Evolutionary conservation across 129 eudicot species (phyloP).

Genomic region (Chrysanthemum makinoi): DNA sequence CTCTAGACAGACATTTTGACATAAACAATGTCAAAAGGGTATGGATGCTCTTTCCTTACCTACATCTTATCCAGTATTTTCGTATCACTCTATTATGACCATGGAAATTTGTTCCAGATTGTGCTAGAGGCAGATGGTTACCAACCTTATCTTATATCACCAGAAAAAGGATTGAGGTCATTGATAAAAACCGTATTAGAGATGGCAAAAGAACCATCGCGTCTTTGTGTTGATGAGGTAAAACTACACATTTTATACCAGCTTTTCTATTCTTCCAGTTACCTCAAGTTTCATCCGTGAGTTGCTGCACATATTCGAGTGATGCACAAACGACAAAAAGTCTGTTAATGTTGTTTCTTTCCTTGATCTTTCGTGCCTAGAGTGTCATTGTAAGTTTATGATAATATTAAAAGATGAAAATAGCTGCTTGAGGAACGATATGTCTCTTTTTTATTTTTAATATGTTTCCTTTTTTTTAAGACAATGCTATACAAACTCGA

Average conservation of each 20-base stretch:
- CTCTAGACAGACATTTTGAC: constrained; percentile 96
- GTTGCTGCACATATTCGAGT: too few species aligned
- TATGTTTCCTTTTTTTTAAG: too few species aligned
- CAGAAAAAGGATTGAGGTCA: constrained; percentile 96
- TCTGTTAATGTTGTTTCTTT: too few species aligned
- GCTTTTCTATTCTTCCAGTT: background rate
- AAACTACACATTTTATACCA: constrained; percentile 1
- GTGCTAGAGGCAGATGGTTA: constrained; percentile 99
- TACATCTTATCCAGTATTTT: background rate
- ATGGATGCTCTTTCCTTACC: constrained; percentile 8
- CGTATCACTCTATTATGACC: constrained; percentile 15
- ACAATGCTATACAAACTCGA: too few species aligned
- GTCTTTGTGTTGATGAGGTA: constrained; percentile 99
- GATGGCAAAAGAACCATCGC: constrained; percentile 97
- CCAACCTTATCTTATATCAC: constrained; percentile 98
- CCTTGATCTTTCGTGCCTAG: too few species aligned
- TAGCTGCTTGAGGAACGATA: too few species aligned
- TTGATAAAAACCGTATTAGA: constrained; percentile 82
- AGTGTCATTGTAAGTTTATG: too few species aligned
- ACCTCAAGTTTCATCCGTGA: background rate
- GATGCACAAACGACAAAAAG: too few species aligned
- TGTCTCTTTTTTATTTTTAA: too few species aligned
- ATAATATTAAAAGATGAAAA: too few species aligned
- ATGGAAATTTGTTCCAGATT: constrained; percentile 50
- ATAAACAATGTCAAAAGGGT: constrained; percentile 96